Evolutionary conservation across 148 eudicot species (phyloP), one percentile per base, ranked within the genome.

Genomic region (Nyssa sinensis): DNA sequence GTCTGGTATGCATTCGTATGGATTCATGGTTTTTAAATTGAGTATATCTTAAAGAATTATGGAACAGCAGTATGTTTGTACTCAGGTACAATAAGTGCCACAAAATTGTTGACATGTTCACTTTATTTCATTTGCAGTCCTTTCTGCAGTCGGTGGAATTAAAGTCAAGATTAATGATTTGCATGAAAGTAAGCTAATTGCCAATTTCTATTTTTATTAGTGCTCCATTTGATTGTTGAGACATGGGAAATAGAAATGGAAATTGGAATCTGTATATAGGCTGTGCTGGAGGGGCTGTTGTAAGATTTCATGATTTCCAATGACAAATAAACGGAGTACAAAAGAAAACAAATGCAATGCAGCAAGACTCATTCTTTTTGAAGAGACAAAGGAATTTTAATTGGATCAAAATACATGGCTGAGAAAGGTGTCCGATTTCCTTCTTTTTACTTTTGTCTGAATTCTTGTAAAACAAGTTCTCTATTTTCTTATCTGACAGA

Each of bases 81-180:
- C 44, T 39, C 44, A 1, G 9, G 8, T 2, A 9, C 47, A 44
- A 44, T n/a, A n/a, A n/a, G n/a, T n/a, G n/a, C n/a, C n/a, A n/a
- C n/a, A 44, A 14, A 29, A 70, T 29, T 23, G 25, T 47, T 49
- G 53, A 35, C 61, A 29, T 41, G 5, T 31, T 37, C 41, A 33
- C 17, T 55, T 71, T 27, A 68, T 58, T 80, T 41, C 28, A 27
- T 29, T 68, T 86, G 70, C 89, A 86, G 89, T 86, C 32, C 75
- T 86, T 62, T 86, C 89, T 34, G 89, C 89, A 62, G 86, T 86
- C 41, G 64, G 74, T 73, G 89, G 89, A 70, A 66, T 86, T 33
- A 73, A 71, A 73, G 74, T 81, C 51, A 78, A 75, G 78, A 73
- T 75, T 73, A 75, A 84, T 53, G 77, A 81, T 67, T 23, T 86